Conservation (phyloP, 495 filamentous ascomycete species). For the Neurospora sp. region DNA sequence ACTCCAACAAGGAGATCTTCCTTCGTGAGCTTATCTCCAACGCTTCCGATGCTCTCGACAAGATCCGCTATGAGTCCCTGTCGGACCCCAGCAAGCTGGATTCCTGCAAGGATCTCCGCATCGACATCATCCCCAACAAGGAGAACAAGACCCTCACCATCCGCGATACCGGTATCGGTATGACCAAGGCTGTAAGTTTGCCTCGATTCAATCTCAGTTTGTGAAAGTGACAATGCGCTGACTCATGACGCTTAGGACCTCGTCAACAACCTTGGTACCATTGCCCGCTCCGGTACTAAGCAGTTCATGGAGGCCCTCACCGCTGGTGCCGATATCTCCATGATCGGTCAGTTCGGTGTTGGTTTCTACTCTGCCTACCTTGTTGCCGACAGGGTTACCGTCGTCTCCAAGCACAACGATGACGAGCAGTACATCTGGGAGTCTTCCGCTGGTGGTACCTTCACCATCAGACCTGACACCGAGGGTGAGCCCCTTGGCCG, state of each 20-base stretch:
- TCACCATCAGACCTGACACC: conserved; percentile 84
- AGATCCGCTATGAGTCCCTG: conserved; percentile 97
- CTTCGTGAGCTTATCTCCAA: conserved; percentile 96
- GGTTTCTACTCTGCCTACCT: conserved; percentile 99
- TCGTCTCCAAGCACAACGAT: conserved; percentile 97
- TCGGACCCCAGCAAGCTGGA: conserved; percentile 97
- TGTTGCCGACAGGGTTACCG: conserved; percentile 90
- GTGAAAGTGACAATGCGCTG: conserved; percentile 7
- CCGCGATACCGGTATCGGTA: conserved; percentile 96
- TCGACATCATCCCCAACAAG: conserved; percentile 97
- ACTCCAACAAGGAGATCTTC: conserved; percentile 99
- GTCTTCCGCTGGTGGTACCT: conserved; percentile 93
- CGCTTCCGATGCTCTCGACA: conserved; percentile 96
- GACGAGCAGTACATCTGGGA: conserved; percentile 99
- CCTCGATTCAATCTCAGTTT: neutral
- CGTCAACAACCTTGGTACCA: conserved; percentile 99
- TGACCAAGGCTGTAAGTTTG: conserved; percentile 94
- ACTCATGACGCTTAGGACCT: conserved; percentile 54
- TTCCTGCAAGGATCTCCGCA: conserved; percentile 87
- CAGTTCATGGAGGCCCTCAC: conserved; percentile 99
- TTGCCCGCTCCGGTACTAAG: conserved; percentile 97
- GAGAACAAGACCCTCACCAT: conserved; percentile 95
- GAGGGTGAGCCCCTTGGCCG: conserved; percentile 85
- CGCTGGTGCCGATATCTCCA: conserved; percentile 98
- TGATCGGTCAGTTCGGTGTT: conserved; percentile 99